Base-by-base conservation (phyloP, 2,329 filamentous ascomycete species). In the Trichophaea hybrida region DNA sequence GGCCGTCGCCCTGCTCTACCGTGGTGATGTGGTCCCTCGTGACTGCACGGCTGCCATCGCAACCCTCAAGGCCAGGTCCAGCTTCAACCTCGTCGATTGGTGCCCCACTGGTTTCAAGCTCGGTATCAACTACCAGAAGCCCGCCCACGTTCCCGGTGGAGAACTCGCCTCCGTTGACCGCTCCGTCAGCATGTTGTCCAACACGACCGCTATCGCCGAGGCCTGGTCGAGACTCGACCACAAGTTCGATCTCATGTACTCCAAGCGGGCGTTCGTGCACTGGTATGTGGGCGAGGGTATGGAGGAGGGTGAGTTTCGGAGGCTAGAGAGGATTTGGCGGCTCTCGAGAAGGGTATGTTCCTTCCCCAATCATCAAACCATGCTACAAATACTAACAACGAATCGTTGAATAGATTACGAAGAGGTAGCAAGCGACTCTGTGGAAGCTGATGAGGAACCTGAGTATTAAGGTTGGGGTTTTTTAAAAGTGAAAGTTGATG, bases 301-400 rank as follows among this genome's bases (percentile, higher is more conserved):
- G 87, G 87, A 93, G 76, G 87, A 93, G 73, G 87, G 87, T 69
- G 87, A 93, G 74, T 93, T 93, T 86, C 83, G 64, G 87, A 93
- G 74, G 87, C 87, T 63, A 84, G 87, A 68, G 87, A 93, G 76
- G 87, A 93, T 72, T 77, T 93, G 62, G 87, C 87, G 64, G 87
- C 87, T 52, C 77, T 93, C 37, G 87, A 67, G 62, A 68, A 59
- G 58, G 63, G 62, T 59, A 48, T 53, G 37, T 55, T 32, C 55
- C 33, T 13, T 10, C 35, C 38, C 34, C 6, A 15, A 38, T 55
- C 31, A 24, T n/a, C 12, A 6, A 32, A 12, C 40, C 24, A 38
- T 59, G 15, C 10, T 3, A 8, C 10, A 58, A 53, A 15, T 15
- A 15, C 15, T 35, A n/a, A 12, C 33, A 34, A 24, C 24, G 57